Evolutionary conservation across 441 rosid species (phyloP).

Genomic region (Pelargonium cotyledonis): DNA sequence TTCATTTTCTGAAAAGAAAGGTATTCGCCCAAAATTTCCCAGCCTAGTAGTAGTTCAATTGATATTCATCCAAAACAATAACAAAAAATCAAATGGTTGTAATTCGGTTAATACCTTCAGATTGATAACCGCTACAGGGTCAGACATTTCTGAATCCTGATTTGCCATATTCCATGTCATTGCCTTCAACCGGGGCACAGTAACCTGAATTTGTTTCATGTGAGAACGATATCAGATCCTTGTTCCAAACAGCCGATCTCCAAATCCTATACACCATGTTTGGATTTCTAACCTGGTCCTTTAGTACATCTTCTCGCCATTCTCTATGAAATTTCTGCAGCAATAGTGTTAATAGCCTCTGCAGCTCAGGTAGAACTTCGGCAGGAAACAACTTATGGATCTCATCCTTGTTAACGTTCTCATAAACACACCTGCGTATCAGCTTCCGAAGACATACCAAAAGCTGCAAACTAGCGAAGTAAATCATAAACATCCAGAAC

Average conservation of each 20-base stretch:
- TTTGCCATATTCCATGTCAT: conserved; percentile 50
- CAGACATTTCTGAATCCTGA: conserved; percentile 23
- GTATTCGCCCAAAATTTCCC: not conserved
- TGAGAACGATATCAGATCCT: not conserved
- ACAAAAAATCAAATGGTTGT: not conserved
- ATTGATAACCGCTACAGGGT: conserved; percentile 44
- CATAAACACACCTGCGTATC: conserved; percentile 48
- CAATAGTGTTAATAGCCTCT: conserved; percentile 44
- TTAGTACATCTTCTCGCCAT: conserved; percentile 48
- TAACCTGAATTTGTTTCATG: conserved; percentile 28
- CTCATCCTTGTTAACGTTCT: conserved; percentile 41
- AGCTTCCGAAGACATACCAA: conserved; percentile 54
- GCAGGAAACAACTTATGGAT: conserved; percentile 46
- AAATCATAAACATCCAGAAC: not conserved
- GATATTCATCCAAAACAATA: not conserved
- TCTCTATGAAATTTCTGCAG: conserved; percentile 53
- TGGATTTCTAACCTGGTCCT: conserved; percentile 36
- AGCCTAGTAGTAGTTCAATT: not conserved
- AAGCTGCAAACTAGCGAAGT: conserved; percentile 31
- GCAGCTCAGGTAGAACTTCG: conserved; percentile 57
- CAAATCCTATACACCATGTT: not conserved
- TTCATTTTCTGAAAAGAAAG: not conserved
- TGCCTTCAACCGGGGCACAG: conserved; percentile 40
- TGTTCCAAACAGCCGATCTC: not conserved
- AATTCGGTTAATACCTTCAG: conserved; percentile 34